Evolutionary conservation across 2,329 filamentous ascomycete species (phyloP).

Genomic region (Gnomoniopsis sp.): DNA sequence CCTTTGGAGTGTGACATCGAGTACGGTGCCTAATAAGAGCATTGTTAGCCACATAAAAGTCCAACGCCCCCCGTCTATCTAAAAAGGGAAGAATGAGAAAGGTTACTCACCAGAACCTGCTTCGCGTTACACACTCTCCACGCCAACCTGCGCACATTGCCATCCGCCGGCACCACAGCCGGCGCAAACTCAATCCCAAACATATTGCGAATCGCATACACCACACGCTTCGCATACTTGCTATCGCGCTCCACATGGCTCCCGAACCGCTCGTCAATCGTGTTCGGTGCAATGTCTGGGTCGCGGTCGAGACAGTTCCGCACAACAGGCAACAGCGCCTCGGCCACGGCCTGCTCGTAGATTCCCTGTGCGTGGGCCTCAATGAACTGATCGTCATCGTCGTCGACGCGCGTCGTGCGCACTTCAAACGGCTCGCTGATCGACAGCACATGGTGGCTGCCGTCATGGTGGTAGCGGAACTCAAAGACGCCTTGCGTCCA

Average conservation of each 20-base stretch:
- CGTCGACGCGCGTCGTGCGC: constrained; percentile 74
- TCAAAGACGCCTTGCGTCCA: constrained; percentile 97
- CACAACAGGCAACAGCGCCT: constrained; percentile 75
- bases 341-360: constrained; percentile 69
- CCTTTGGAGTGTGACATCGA: constrained; percentile 66
- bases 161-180: constrained; percentile 87
- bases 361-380: constrained; percentile 49
- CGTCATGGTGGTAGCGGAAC: constrained; percentile 93
- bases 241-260: constrained; percentile 79
- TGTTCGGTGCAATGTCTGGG: constrained; percentile 81
- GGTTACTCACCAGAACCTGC: constrained; percentile 74
- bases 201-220: constrained; percentile 94
- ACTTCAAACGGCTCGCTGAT: constrained; percentile 94
- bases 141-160: constrained; percentile 83
- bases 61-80: no score
- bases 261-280: constrained; percentile 78
- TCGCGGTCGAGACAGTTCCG: constrained; percentile 92
- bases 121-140: constrained; percentile 97
- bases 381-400: constrained; percentile 58
- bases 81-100: no score
- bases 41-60: no score
- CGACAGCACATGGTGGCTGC: constrained; percentile 88
- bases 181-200: constrained; percentile 95
- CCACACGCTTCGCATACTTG: constrained; percentile 85
- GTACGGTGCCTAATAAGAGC: constrained; percentile 60